A percentile compares a stretch with the other conserved stretches of the same genome.
phyloP scores from a whole-genome alignment of 768 basidiomycete genomes.

The Epithele typhae region DNA sequence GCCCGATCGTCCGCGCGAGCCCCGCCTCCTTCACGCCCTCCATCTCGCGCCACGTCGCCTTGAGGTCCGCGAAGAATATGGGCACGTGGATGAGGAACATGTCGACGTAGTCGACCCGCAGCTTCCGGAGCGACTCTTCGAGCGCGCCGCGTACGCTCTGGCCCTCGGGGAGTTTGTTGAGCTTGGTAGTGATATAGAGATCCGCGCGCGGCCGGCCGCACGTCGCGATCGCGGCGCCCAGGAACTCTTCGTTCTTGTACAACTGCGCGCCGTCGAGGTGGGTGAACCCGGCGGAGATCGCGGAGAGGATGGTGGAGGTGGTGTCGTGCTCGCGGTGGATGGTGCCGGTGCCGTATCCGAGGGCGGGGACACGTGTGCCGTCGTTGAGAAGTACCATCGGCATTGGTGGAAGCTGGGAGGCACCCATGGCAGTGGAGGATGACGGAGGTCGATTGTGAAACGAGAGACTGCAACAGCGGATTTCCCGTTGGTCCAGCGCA shows the following conservation, averaged over 20 bases:
- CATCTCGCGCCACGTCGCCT: slow-evolving; percentile 39
- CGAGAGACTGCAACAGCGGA: no score
- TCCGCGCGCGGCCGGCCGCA: slow-evolving; percentile 32
- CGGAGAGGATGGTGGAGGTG: slow-evolving; percentile 20
- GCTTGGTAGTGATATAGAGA: slow-evolving; percentile 45
- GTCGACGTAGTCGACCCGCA: slow-evolving; percentile 37
- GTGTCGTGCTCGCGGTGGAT: slow-evolving; percentile 28
- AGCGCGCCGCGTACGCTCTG: slow-evolving; percentile 34
- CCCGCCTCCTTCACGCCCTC: slow-evolving; percentile 40
- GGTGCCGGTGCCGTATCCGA: slow-evolving; percentile 38
- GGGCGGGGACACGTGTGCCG: slow-evolving; percentile 32
- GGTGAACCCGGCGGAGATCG: slow-evolving; percentile 32
- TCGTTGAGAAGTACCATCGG: no score
- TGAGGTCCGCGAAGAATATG: slow-evolving; percentile 20
- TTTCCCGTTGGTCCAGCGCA: no score
- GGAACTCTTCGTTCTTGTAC: slow-evolving; percentile 35
- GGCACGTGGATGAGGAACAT: slow-evolving; percentile 43
- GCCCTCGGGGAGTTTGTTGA: slow-evolving; percentile 26
- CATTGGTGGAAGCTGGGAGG: no score
- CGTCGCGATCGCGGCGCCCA: slow-evolving; percentile 29
- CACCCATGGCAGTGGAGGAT: no score
- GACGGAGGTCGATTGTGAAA: no score
- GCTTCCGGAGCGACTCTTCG: slow-evolving; percentile 35
- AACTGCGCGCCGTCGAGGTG: slow-evolving; percentile 38
- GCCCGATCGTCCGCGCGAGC: slow-evolving; percentile 38